These are phyloP conservation scores for Funneliformis mosseae DNA, from an alignment of 192 early-diverging fungal species.

Conservation along the genomic window DNA sequence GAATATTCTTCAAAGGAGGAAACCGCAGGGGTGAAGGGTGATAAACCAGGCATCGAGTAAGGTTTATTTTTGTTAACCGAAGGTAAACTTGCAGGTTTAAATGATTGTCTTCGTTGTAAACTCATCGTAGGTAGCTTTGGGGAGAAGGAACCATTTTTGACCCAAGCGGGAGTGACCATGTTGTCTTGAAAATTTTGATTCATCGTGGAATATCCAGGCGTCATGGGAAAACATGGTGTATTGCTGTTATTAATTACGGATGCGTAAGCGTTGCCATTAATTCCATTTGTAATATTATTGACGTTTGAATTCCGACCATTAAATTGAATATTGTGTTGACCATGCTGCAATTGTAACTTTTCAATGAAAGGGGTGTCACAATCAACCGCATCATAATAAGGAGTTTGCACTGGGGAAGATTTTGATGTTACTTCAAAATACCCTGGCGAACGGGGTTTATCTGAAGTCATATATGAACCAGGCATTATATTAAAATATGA, in stretches of 20 bases:
- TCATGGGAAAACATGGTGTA: too few relatives aligned
- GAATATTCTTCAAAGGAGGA: neutral
- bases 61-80: neutral
- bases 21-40: too few relatives aligned
- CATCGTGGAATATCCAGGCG: too few relatives aligned
- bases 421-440: slow-evolving; percentile 31
- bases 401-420: slow-evolving; percentile 1
- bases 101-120: neutral
- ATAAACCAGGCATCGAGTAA: neutral
- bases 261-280: neutral
- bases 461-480: slow-evolving; percentile 19
- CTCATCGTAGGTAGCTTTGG: neutral
- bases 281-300: neutral
- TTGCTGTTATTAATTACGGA: neutral
- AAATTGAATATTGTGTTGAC: neutral
- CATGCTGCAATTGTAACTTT: slow-evolving; percentile 3
- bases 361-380: slow-evolving; percentile 30
- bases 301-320: neutral
- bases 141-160: neutral
- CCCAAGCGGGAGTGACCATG: too few relatives aligned
- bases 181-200: too few relatives aligned
- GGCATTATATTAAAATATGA: slow-evolving; percentile 30
- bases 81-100: neutral
- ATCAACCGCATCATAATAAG: slow-evolving; percentile 20
- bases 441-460: slow-evolving; percentile 1